These are phyloP conservation scores for Xylaria curta DNA, from an alignment of 495 filamentous ascomycete genomes.

Conservation along the genomic window DNA sequence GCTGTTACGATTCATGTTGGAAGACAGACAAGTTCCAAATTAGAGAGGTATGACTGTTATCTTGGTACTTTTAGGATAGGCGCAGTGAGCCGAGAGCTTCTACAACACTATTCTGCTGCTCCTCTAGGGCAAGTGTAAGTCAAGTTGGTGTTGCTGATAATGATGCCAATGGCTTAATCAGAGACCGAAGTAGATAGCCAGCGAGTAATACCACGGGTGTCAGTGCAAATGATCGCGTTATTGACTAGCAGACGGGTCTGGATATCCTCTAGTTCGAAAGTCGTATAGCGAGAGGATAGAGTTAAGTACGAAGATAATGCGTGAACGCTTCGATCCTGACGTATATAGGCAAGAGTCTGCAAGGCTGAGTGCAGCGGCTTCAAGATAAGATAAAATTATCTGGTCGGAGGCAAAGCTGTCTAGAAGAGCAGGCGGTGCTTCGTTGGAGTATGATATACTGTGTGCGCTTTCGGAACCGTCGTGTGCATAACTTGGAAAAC, in stretches of 20 bases:
- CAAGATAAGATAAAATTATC: neutral
- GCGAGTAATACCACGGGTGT: neutral
- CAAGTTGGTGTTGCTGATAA: neutral
- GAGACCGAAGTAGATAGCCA: neutral
- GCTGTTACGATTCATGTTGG: constrained; percentile 90
- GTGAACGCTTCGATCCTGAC: constrained; percentile 3
- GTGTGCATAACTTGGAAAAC: constrained; percentile 32
- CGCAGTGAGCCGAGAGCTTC: neutral
- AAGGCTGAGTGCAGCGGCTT: neutral
- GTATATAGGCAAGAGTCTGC: neutral
- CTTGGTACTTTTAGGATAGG: neutral
- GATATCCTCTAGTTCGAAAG: neutral
- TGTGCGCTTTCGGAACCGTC: neutral
- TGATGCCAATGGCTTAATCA: neutral
- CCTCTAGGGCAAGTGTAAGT: neutral
- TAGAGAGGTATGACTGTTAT: neutral
- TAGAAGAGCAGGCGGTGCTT: constrained; percentile 6
- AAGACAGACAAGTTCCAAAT: constrained; percentile 17
- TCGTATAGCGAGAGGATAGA: neutral
- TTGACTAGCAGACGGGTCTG: neutral
- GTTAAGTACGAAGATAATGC: neutral
- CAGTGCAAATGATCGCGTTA: neutral
- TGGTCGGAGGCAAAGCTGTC: neutral
- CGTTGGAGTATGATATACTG: neutral
- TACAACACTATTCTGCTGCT: neutral